Percentiles rank a stretch among this genome's conserved stretches.
Conservation (phyloP, 345 rosid species). For the Excoecaria agallocha region DNA sequence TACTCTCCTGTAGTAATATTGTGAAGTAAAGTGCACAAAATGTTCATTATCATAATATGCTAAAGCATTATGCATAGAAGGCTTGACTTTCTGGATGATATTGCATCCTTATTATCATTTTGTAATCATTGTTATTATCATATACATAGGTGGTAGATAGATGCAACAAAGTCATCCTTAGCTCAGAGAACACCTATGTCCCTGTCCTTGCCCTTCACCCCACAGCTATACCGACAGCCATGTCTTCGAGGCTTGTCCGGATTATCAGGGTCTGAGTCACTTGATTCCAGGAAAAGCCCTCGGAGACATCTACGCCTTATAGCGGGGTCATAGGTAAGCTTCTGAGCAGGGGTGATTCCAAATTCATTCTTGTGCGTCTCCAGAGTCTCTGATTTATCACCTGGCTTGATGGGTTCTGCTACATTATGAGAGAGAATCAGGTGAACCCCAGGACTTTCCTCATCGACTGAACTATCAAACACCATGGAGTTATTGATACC, state of each 20-base stretch:
- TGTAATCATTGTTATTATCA: conserved; percentile 1
- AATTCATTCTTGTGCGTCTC: conserved; percentile 39
- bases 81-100: conserved; percentile 14
- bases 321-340: conserved; percentile 51
- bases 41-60: conserved; percentile 18
- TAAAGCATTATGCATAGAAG: not conserved
- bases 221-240: conserved; percentile 58
- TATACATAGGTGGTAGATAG: not conserved
- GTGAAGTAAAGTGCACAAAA: conserved; percentile 4
- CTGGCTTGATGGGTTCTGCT: conserved; percentile 26
- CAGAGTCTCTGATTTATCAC: conserved; percentile 20
- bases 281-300: conserved; percentile 74
- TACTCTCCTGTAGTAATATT: not conserved
- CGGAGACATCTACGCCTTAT: conserved; percentile 68
- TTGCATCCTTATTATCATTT: conserved; percentile 30
- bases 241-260: conserved; percentile 69
- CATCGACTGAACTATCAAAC: conserved; percentile 51
- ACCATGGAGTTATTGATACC: conserved; percentile 65
- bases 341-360: conserved; percentile 43
- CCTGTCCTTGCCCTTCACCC: conserved; percentile 42
- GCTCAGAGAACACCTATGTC: conserved; percentile 35
- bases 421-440: conserved; percentile 29
- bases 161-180: not conserved
- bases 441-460: conserved; percentile 64
- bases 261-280: conserved; percentile 63